Evolutionary conservation across 1,139 yeast genomes (phyloP).

Genomic region (Zygoascus hellenicus): DNA sequence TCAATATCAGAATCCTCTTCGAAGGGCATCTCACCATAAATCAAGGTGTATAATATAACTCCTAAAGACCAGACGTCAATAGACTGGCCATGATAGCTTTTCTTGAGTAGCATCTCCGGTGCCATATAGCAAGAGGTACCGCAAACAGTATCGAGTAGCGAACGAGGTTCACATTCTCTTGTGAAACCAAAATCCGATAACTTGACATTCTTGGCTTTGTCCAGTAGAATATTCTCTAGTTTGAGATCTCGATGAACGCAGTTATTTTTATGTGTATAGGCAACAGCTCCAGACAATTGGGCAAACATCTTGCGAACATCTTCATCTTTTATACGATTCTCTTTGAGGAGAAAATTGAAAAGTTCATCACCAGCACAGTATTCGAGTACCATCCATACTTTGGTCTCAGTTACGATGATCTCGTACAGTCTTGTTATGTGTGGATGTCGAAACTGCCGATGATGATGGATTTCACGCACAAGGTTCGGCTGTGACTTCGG

Average conservation of each 20-base stretch:
- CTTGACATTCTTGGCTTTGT: slow-evolving; percentile 63
- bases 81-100: slow-evolving; percentile 67
- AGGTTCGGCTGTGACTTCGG: slow-evolving; percentile 76
- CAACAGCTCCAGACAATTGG: slow-evolving; percentile 77
- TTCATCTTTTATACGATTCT: slow-evolving; percentile 42
- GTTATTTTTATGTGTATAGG: slow-evolving; percentile 74
- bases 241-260: slow-evolving; percentile 89
- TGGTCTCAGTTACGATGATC: slow-evolving; percentile 70
- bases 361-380: slow-evolving; percentile 88
- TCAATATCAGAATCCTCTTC: slow-evolving; percentile 68
- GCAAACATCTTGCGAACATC: slow-evolving; percentile 61
- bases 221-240: slow-evolving; percentile 75
- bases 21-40: slow-evolving; percentile 88
- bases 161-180: slow-evolving; percentile 59
- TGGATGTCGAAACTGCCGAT: slow-evolving; percentile 76
- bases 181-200: slow-evolving; percentile 93
- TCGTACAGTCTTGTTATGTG: slow-evolving; percentile 83
- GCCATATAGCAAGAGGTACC: slow-evolving; percentile 98
- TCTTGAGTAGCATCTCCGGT: slow-evolving; percentile 70
- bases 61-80: slow-evolving; percentile 93
- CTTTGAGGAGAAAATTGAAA: slow-evolving; percentile 59
- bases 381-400: slow-evolving; percentile 83
- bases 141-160: slow-evolving; percentile 74
- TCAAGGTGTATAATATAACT: slow-evolving; percentile 80
- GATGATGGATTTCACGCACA: slow-evolving; percentile 89